These are phyloP conservation scores for Setaria italica DNA, from an alignment of 202 grass and related monocot species.

Conservation along the genomic window DNA sequence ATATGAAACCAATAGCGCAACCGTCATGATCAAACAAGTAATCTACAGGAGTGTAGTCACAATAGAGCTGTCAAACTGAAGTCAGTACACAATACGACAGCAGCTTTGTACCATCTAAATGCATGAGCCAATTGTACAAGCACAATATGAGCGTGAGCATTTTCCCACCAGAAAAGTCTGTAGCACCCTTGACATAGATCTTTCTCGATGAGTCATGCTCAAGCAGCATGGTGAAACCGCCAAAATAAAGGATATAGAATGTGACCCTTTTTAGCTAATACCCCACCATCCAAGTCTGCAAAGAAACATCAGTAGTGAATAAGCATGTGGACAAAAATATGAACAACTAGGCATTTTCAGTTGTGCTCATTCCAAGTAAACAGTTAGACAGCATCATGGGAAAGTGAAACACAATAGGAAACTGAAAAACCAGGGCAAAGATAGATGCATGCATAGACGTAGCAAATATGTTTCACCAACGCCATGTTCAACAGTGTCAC, in stretches of 20 bases:
- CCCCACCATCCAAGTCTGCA: conserved; percentile 11
- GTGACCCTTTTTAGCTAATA: background rate
- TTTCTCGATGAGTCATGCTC: background rate
- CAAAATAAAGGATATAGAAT: background rate
- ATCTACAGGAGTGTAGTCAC: conserved; percentile 14
- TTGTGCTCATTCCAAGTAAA: too few relatives aligned
- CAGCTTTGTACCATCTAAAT: conserved; percentile 22
- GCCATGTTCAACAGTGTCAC: too few relatives aligned
- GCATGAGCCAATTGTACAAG: background rate
- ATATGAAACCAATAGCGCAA: background rate
- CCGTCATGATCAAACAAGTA: background rate
- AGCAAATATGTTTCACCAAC: too few relatives aligned
- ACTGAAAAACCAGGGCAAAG: too few relatives aligned
- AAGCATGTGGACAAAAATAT: background rate
- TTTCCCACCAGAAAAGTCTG: conserved; percentile 12
- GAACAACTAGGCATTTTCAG: background rate
- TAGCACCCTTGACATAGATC: background rate
- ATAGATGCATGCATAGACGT: too few relatives aligned
- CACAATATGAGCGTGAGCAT: background rate
- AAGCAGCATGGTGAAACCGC: background rate
- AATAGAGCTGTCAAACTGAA: background rate
- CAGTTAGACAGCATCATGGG: too few relatives aligned
- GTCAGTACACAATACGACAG: background rate
- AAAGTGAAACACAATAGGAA: too few relatives aligned
- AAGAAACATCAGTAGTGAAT: background rate